These are phyloP conservation scores for Amanita phalloides DNA, from an alignment of 768 basidiomycete genomes.

Conservation along the genomic window DNA sequence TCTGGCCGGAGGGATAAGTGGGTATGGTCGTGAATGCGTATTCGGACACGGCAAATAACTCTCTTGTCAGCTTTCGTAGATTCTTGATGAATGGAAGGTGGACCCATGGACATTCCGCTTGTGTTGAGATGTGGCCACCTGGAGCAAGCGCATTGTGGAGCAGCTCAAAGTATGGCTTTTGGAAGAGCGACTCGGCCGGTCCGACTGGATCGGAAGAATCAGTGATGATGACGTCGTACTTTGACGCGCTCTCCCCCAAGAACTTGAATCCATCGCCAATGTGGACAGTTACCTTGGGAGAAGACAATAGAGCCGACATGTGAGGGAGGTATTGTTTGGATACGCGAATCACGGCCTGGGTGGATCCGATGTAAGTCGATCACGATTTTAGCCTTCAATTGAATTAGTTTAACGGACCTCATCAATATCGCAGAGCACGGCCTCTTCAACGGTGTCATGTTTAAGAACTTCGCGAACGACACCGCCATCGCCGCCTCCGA, in stretches of 20 bases:
- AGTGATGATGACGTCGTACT: conserved; percentile 97
- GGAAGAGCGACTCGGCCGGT: conserved; percentile 88
- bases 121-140: conserved; percentile 90
- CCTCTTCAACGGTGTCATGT: conserved; percentile 82
- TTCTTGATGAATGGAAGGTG: conserved; percentile 81
- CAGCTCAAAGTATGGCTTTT: conserved; percentile 95
- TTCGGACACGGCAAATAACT: conserved; percentile 71
- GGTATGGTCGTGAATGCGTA: conserved; percentile 97
- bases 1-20: conserved; percentile 97
- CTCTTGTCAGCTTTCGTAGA: conserved; percentile 55
- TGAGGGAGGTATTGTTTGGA: conserved; percentile 90
- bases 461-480: conserved; percentile 96
- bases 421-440: conserved; percentile 96
- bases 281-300: conserved; percentile 73
- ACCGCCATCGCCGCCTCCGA: conserved; percentile 97
- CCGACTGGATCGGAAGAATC: conserved; percentile 98
- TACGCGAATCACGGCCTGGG: conserved; percentile 85
- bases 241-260: conserved; percentile 74
- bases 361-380: neutral
- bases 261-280: conserved; percentile 98
- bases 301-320: conserved; percentile 77
- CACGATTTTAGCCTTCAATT: neutral
- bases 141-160: conserved; percentile 82
- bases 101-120: conserved; percentile 93
- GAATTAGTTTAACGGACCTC: conserved; percentile 40